Evolutionary conservation across 2,329 filamentous ascomycete genomes (phyloP), one percentile per base, ranked within the genome.

Genomic region (Pseudogymnoascus verrucosus): DNA sequence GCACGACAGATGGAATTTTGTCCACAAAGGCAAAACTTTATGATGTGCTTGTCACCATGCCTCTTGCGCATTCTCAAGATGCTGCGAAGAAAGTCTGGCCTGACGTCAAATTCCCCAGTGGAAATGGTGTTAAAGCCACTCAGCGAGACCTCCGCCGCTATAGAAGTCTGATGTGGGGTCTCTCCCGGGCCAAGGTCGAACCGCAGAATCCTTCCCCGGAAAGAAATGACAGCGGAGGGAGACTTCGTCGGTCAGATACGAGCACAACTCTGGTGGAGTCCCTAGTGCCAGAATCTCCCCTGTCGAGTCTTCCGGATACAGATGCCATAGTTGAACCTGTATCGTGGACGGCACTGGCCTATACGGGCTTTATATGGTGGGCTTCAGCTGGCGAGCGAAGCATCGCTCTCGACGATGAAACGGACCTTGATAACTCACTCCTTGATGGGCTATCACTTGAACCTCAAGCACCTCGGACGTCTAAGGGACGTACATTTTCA

Each of bases 1-100:
- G 93, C 75, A 97, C 93, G 2, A 98, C 93, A 1, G 95, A 99
- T 76, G 93, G 90, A 71, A 95, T 99, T 64, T 82, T 99, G 12
- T 87, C 86, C 57, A 89, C 91, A 75, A 98, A 98, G 77, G 84
- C 87, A 61, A 84, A 89, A 1, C 83, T 99, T 2, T 98, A 92
- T 80, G 95, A 99, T 73, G 82, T 97, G 69, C 83, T 97, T 40
- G 88, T 98, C 65, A 91, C 90, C 62, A 83, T 98, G 71, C 91
- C 92, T 0, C 82, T 86, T 0, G 74, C 82, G 5, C 79, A 88
- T 69, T 76, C 84, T 3, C 78, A 83, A 62, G 78, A 85, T 51
- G 83, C 83, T 6, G 78, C 80, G 26, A 80, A 84, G 68, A 87
- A 82, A 68, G 77, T 83, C 16, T 97, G 92, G 87, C 93, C 93